Evolutionary conservation across 2,329 filamentous ascomycete genomes (phyloP), one percentile per base, ranked within the genome.

Genomic region (Arthrobotrys sinensis): DNA sequence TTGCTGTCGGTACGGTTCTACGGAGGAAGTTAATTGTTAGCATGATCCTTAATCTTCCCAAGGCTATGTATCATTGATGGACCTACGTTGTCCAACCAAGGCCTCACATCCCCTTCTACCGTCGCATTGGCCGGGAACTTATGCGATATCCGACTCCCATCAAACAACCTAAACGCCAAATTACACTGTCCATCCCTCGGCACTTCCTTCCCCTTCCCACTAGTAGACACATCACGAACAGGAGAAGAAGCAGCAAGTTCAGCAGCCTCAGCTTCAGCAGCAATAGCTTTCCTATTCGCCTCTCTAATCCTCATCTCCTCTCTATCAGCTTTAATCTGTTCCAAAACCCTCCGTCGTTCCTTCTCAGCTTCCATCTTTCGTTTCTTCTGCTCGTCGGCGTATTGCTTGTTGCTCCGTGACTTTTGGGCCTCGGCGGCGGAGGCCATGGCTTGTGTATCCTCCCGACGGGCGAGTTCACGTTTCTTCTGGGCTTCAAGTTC

Each of bases 301-400:
- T 79, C 75, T 50, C 68, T 65, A 19, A 72, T 72, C 52, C 24
- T 67, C 62, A 72, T 72, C 50, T 79, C 75, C 38, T 79, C 67
- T 36, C 68, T 67, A 67, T 79, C 75, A 4, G 75, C 62, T n/a
- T 55, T 67, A 62, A 79, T 73, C 63, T 79, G 75, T 14, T 73
- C 75, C 50, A 79, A 40, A 11, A 79, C 75, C 53, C 75, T 67
- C 53, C 45, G 50, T 21, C 75, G 24, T 19, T 79, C 75, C 50
- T 50, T 68, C 16, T 72, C 75, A 28, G 62, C 50, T 24, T 73
- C 67, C 46, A 67, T 68, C 24, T 67, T 72, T 34, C 68, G 52
- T 16, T 79, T 79, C 46, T 64, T 79, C 68, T 79, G 67, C 21
- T 72, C 75, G 3, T 72, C 75, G 8, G 68, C 68, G 45, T 79